These are phyloP conservation scores for Globisporangium nagaii DNA, from an alignment of 352 stramenopile species.

Conservation along the genomic window DNA sequence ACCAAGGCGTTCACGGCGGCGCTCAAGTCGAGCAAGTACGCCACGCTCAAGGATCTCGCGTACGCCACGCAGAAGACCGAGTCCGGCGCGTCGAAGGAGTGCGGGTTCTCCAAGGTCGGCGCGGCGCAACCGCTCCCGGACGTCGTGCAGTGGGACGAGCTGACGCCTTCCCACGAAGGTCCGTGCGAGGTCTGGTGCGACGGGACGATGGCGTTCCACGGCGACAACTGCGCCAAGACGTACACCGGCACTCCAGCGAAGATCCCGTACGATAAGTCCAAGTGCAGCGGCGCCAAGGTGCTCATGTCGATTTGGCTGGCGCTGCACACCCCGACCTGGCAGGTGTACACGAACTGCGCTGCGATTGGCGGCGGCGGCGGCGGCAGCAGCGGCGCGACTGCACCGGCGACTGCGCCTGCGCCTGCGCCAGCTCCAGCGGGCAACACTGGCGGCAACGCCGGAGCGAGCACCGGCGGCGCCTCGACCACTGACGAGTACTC, in stretches of 20 bases:
- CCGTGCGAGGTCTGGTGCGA: conserved; percentile 19
- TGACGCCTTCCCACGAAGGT: conserved; percentile 12
- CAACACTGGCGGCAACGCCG: neutral
- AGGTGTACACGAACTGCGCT: conserved; percentile 20
- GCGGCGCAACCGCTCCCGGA: neutral
- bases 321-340: conserved; percentile 11
- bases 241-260: conserved; percentile 2
- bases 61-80: conserved; percentile 2
- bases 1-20: conserved; percentile 7
- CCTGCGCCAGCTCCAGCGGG: neutral
- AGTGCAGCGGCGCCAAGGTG: conserved; percentile 11
- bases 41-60: neutral
- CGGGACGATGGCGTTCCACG: neutral
- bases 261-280: conserved; percentile 13
- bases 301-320: conserved; percentile 13
- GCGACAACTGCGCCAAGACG: neutral
- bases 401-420: neutral
- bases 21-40: neutral
- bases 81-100: conserved; percentile 5
- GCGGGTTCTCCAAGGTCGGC: conserved; percentile 1
- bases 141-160: conserved; percentile 5
- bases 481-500: neutral
- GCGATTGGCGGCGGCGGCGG: neutral
- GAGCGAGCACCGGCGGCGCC: neutral
- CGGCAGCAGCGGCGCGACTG: neutral